Base-by-base conservation (phyloP, 1,139 yeast species). In the Meyerozyma elateridarum region DNA sequence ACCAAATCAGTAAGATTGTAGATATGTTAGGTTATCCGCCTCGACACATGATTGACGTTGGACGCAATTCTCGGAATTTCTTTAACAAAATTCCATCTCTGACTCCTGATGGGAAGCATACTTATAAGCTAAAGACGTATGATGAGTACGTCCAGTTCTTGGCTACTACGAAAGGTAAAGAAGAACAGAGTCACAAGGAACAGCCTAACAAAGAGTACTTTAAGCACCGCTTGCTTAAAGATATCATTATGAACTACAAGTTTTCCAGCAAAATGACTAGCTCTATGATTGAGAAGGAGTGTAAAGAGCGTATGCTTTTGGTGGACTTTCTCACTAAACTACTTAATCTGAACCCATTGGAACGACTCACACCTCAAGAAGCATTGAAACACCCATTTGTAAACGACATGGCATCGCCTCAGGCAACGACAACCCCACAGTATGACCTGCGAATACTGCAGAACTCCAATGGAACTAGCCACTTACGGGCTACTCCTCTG, bases 291-390 rank as follows among this genome's bases (percentile, higher is more conserved):
- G 87, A 79, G 36, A 70, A 70, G 43, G 97, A 89, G 57, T 69
- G 80, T 64, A 72, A 70, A 34, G 87, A 85, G 45, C 64, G 97
- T 31, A 69, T 70, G 31, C 68, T 85, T 26, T 69, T 91, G 43
- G 68, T 81, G 22, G 95, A 89, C 54, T 87, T 91, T 49, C 67
- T 91, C 31, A 60, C 69, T 30, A 95, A 95, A 22, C 73, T 85
- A 8, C 64, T 91, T 38, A 85, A 82, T 45, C 60, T 87, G 51
- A 89, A 89, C 56, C 98, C 98, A 0, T 69, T 91, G 47, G 96
- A 89, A 54, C 72, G 99, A 46, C 82, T 96, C 79, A 87, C 96
- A 0, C 98, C 98, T 8, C 96, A 87, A 46, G 96, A 91, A 54
- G 98, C 97, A 0, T 68, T 83, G 15, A 68, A 78, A 57, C 98